These are phyloP conservation scores for Puccinia hordei DNA, from an alignment of 1,284 basidiomycete species.

Conservation along the genomic window DNA sequence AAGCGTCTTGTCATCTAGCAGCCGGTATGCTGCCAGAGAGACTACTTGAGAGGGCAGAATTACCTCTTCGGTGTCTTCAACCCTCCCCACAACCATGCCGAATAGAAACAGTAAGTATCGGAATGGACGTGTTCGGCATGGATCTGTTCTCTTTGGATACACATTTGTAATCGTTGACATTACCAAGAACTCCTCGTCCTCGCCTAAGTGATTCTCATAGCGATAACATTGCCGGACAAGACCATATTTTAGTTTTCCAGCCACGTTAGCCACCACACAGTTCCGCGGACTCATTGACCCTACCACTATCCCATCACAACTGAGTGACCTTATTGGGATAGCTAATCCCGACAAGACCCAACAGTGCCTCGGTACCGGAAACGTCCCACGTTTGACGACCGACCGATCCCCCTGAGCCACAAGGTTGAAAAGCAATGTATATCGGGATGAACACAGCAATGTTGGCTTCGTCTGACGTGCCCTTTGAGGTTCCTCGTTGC, in stretches of 20 bases:
- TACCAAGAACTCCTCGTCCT: background rate
- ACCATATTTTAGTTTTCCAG: constrained; percentile 1
- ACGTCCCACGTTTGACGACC: background rate
- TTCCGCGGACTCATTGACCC: constrained; percentile 7
- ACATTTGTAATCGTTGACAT: constrained; percentile 7
- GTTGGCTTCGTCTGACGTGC: background rate
- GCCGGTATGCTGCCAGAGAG: constrained; percentile 26
- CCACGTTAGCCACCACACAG: constrained; percentile 1
- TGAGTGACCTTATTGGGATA: background rate
- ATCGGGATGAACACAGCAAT: background rate
- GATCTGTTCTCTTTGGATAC: too few species aligned
- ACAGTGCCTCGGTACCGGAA: background rate
- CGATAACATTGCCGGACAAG: constrained; percentile 3
- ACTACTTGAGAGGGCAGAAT: too few species aligned
- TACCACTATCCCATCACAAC: constrained; percentile 3
- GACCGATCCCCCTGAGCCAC: background rate
- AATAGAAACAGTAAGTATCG: too few species aligned
- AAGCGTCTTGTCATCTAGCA: background rate
- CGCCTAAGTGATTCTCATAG: background rate
- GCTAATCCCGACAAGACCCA: background rate
- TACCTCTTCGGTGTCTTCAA: too few species aligned
- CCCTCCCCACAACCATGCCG: too few species aligned
- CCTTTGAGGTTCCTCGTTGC: background rate
- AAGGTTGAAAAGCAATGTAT: constrained; percentile 1
- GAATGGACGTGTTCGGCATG: too few species aligned